These are phyloP conservation scores for Dentipellis sp. DNA, from an alignment of 768 basidiomycete species.

Conservation along the genomic window DNA sequence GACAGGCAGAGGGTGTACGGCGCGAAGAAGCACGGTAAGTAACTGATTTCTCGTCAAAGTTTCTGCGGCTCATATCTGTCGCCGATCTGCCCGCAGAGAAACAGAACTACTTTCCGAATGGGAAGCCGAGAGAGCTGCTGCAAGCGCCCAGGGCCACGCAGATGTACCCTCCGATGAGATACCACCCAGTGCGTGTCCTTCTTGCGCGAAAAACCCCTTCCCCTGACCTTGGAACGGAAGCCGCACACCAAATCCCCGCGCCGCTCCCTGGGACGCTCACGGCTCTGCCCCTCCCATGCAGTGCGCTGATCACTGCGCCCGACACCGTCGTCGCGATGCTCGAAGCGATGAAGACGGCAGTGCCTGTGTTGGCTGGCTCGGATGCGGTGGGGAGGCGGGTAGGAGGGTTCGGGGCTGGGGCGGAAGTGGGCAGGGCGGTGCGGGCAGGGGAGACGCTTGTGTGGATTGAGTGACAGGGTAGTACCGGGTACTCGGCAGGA, in stretches of 20 bases:
- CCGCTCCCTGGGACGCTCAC: too few species aligned
- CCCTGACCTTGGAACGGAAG: too few species aligned
- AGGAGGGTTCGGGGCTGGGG: constrained; percentile 27
- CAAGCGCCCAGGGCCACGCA: background rate
- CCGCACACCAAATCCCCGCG: too few species aligned
- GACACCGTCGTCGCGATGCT: constrained; percentile 40
- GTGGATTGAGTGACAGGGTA: constrained; percentile 15
- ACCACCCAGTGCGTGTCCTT: too few species aligned
- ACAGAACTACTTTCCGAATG: constrained; percentile 32
- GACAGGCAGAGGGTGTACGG: constrained; percentile 27
- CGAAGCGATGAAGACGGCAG: constrained; percentile 63
- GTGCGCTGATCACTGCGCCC: constrained; percentile 23
- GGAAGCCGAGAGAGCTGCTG: constrained; percentile 23
- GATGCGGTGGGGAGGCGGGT: constrained; percentile 37
- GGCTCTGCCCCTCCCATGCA: too few species aligned
- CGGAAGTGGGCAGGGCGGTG: constrained; percentile 36
- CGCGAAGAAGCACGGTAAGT: constrained; percentile 32
- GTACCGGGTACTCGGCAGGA: too few species aligned
- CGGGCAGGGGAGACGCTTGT: constrained; percentile 37
- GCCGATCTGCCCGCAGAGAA: constrained; percentile 25
- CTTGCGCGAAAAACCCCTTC: background rate
- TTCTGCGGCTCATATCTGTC: background rate
- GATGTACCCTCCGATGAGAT: too few species aligned
- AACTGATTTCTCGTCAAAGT: background rate
- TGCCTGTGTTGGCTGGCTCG: constrained; percentile 37